A percentile compares a stretch with the other conserved stretches of the same genome.
These are phyloP conservation scores for Nidularia pulvinata DNA, from an alignment of 768 basidiomycete genomes.

Conservation along the genomic window DNA sequence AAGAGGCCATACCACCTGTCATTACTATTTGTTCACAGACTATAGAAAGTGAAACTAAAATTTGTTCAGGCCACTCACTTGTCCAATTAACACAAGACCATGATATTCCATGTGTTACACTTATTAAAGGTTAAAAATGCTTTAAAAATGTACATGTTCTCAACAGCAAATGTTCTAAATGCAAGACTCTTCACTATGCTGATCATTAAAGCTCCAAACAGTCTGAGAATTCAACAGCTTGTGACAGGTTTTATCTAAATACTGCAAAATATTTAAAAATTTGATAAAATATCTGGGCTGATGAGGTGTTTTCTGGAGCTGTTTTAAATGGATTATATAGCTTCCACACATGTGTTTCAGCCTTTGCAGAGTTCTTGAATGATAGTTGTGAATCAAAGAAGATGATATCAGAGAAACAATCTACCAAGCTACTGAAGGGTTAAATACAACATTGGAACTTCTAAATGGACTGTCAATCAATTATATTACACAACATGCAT, in stretches of 20 bases:
- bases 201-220: neutral
- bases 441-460: neutral
- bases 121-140: no score
- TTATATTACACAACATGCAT: neutral
- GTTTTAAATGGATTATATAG: neutral
- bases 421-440: neutral
- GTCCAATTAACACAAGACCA: neutral
- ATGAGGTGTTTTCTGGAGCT: neutral
- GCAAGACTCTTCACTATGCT: neutral
- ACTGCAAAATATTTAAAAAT: neutral
- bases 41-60: neutral
- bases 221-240: neutral
- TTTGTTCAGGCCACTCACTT: neutral
- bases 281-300: neutral
- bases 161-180: neutral
- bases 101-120: no score
- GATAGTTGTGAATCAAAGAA: no score
- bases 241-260: neutral
- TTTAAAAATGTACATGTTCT: neutral
- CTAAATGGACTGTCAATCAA: neutral
- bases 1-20: neutral
- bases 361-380: no score
- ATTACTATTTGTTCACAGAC: neutral
- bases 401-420: neutral
- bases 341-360: no score